phyloP scores from a whole-genome alignment of 495 filamentous ascomycete species.

The Penicillium turbatum region DNA sequence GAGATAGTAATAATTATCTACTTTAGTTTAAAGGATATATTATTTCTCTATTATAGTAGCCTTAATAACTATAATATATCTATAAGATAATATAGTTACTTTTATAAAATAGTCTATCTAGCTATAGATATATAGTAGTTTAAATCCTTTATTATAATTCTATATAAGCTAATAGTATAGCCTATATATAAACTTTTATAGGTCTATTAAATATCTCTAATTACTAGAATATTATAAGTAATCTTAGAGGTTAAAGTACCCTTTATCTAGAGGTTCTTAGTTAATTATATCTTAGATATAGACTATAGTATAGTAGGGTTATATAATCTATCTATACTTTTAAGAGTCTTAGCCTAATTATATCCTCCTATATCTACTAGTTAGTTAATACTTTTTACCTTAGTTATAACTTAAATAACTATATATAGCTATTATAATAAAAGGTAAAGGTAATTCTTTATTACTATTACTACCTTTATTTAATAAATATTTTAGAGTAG shows the following conservation, averaged over 20 bases:
- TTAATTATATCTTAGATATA: slow-evolving; percentile 3
- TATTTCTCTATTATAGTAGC: slow-evolving; percentile 7
- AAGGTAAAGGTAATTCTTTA: no score
- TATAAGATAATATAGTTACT: not conserved
- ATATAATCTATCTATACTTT: no score
- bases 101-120: slow-evolving; percentile 1
- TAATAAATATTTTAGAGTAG: no score
- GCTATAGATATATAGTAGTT: slow-evolving; percentile 2
- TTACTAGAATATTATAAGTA: not conserved
- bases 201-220: not conserved
- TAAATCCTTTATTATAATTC: not conserved
- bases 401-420: no score
- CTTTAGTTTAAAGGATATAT: slow-evolving; percentile 28
- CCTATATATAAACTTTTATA: not conserved
- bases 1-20: slow-evolving; percentile 28
- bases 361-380: no score
- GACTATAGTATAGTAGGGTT: no score
- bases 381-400: no score
- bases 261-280: slow-evolving; percentile 1
- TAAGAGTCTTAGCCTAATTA: no score
- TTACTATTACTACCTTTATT: no score
- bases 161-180: not conserved
- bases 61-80: slow-evolving; percentile 6
- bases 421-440: no score
- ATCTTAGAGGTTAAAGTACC: slow-evolving; percentile 2